Evolutionary conservation across 2,329 filamentous ascomycete species (phyloP).

Genomic region (Neofusicoccum sp.): DNA sequence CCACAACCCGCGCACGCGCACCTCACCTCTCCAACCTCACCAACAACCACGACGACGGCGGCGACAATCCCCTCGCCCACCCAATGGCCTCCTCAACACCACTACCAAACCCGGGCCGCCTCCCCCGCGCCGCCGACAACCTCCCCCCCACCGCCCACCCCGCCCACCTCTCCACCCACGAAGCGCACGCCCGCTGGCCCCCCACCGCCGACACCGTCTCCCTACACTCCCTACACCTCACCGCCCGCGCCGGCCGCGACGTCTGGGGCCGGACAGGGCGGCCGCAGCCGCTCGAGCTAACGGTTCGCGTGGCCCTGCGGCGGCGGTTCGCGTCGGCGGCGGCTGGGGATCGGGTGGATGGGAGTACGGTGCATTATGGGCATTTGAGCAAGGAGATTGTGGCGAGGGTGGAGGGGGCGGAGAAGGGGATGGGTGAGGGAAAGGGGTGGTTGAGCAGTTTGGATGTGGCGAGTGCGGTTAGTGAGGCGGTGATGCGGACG

Average conservation of each 20-base stretch:
- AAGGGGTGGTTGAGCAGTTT: slow-evolving; percentile 27
- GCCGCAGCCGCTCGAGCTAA: slow-evolving; percentile 62
- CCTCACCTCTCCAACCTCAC: too few relatives aligned
- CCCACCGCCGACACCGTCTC: slow-evolving; percentile 48
- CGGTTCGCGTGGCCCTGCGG: slow-evolving; percentile 58
- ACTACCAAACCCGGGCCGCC: neutral
- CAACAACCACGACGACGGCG: too few relatives aligned
- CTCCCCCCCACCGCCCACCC: neutral
- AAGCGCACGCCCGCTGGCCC: slow-evolving; percentile 23
- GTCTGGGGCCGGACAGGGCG: slow-evolving; percentile 64
- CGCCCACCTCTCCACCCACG: slow-evolving; percentile 20
- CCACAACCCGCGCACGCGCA: too few relatives aligned
- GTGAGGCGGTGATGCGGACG: slow-evolving; percentile 23
- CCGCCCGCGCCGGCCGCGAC: slow-evolving; percentile 58
- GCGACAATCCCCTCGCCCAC: neutral
- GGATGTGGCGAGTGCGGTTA: slow-evolving; percentile 24
- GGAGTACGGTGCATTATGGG: slow-evolving; percentile 76
- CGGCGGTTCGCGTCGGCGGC: slow-evolving; percentile 59
- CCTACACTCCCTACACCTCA: slow-evolving; percentile 61
- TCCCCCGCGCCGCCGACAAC: neutral
- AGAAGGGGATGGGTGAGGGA: neutral
- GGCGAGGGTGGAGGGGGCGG: slow-evolving; percentile 37
- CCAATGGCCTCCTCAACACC: neutral
- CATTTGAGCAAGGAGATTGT: slow-evolving; percentile 65
- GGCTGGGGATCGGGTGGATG: slow-evolving; percentile 58